Conservation (phyloP, 345 rosid genomes). For the Capsella bursapastoris region DNA sequence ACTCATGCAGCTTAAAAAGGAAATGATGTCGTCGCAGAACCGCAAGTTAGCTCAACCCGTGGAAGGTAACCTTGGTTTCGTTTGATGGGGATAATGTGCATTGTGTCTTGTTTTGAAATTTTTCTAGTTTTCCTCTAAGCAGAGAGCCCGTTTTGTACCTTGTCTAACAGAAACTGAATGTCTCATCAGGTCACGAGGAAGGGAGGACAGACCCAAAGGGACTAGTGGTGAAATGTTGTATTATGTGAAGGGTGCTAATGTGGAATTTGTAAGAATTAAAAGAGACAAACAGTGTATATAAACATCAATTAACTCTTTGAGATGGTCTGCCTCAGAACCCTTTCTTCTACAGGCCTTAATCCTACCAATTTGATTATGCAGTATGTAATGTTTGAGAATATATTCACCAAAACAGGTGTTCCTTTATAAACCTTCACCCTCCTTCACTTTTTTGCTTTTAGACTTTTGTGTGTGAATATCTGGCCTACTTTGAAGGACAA, state of each 20-base stretch:
- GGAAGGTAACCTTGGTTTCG: conserved; percentile 46
- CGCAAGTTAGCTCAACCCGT: conserved; percentile 75
- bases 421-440: conserved; percentile 1
- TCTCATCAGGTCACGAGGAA: conserved; percentile 75
- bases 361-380: conserved; percentile 19
- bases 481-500: not conserved
- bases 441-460: not conserved
- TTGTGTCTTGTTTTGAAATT: not conserved
- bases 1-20: conserved; percentile 69
- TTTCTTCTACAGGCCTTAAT: conserved; percentile 17
- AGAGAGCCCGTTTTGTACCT: not conserved
- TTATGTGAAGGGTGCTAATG: conserved; percentile 51
- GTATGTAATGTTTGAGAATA: conserved; percentile 34
- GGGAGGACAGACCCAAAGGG: conserved; percentile 86
- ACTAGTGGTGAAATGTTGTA: conserved; percentile 69
- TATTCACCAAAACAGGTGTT: conserved; percentile 23
- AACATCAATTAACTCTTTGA: conserved; percentile 24
- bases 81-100: not conserved
- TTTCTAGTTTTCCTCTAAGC: not conserved
- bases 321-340: not conserved
- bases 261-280: conserved; percentile 18
- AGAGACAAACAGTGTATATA: conserved; percentile 31
- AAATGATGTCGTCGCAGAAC: conserved; percentile 74
- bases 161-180: not conserved
- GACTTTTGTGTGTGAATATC: not conserved